phyloP scores from a whole-genome alignment of 495 filamentous ascomycete species.

The Cercophora sp. region DNA sequence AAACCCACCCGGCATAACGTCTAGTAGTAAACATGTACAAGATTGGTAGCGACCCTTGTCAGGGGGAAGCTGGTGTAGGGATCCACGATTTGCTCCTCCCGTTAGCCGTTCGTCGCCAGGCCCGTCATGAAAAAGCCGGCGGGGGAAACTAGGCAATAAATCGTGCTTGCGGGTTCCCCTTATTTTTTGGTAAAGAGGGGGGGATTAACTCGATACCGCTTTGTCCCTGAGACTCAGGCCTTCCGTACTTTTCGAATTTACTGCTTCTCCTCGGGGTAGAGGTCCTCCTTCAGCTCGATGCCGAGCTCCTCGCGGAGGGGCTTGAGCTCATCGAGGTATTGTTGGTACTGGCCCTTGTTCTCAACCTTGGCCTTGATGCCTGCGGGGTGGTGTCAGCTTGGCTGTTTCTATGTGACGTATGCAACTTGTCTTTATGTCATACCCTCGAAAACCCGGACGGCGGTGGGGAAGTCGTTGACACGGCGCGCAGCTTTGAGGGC shows the following conservation, averaged over 20 bases:
- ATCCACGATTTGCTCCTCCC: constrained; percentile 3
- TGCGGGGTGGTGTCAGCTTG: constrained; percentile 30
- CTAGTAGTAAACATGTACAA: constrained; percentile 14
- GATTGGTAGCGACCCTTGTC: background rate
- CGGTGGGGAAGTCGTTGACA: constrained; percentile 98
- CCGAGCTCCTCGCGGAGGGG: constrained; percentile 89
- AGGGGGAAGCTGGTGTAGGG: background rate
- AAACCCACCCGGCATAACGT: background rate
- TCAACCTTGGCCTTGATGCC: constrained; percentile 99
- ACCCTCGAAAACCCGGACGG: constrained; percentile 98
- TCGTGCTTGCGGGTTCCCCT: too few species aligned
- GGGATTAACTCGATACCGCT: background rate
- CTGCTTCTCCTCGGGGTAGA: constrained; percentile 74
- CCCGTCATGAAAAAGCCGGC: too few species aligned
- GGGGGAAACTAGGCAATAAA: background rate
- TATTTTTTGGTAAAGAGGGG: too few species aligned
- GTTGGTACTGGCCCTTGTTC: constrained; percentile 94
- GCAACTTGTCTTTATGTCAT: constrained; percentile 27
- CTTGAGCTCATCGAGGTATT: constrained; percentile 93
- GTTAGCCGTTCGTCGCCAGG: too few species aligned
- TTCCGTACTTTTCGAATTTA: too few species aligned
- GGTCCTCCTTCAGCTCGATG: constrained; percentile 84
- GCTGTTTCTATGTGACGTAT: too few species aligned
- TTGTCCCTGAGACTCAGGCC: too few species aligned
- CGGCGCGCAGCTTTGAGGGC: constrained; percentile 87